Conservation (phyloP, 768 basidiomycete genomes). For the Fibroporia radiculosa region DNA sequence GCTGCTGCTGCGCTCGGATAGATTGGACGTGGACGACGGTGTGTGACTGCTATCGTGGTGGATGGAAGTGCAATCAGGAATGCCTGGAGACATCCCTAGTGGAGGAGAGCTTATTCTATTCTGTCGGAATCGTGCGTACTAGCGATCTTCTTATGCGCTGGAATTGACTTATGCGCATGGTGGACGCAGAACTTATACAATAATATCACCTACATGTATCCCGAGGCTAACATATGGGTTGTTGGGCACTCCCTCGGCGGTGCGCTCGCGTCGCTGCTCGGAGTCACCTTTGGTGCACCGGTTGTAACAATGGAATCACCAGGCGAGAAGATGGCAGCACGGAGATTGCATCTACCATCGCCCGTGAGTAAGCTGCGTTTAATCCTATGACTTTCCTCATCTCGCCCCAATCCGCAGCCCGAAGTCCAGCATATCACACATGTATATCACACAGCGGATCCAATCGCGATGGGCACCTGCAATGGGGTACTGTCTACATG, state of each 20-base stretch:
- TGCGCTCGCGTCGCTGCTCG: slow-evolving; percentile 75
- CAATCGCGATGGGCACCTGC: slow-evolving; percentile 86
- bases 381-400: background rate
- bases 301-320: slow-evolving; percentile 87
- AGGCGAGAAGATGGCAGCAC: slow-evolving; percentile 75
- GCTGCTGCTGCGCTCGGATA: slow-evolving; percentile 89
- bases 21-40: slow-evolving; percentile 94
- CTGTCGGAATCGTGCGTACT: slow-evolving; percentile 70
- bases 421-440: slow-evolving; percentile 79
- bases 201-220: slow-evolving; percentile 90
- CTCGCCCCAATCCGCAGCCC: slow-evolving; percentile 33
- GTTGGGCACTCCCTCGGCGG: slow-evolving; percentile 67
- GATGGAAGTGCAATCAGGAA: slow-evolving; percentile 72
- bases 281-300: slow-evolving; percentile 83
- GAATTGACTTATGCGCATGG: background rate
- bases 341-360: slow-evolving; percentile 76
- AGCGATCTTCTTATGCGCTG: background rate
- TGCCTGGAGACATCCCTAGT: slow-evolving; percentile 73
- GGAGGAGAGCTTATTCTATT: slow-evolving; percentile 82
- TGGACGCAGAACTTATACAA: slow-evolving; percentile 77
- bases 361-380: slow-evolving; percentile 43
- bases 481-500: slow-evolving; percentile 78
- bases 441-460: slow-evolving; percentile 91
- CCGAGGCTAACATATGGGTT: slow-evolving; percentile 85
- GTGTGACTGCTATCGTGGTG: slow-evolving; percentile 78